Percentiles rank a stretch among this genome's conserved stretches.
phyloP scores from a whole-genome alignment of 306 rosid species.

The Heteromeles arbutifolia region DNA sequence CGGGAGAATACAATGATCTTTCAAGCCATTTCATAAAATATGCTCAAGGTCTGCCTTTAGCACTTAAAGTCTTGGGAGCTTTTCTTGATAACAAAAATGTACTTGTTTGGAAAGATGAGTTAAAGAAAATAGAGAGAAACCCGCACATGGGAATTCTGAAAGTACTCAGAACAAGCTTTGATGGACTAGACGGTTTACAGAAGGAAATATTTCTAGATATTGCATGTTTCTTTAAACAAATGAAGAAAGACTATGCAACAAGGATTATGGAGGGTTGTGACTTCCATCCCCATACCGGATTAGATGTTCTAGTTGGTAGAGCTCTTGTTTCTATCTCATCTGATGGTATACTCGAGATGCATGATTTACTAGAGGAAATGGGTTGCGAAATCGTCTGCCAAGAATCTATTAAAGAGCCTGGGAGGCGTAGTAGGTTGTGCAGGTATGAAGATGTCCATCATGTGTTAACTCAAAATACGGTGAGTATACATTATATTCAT shows the following conservation, averaged over 20 bases:
- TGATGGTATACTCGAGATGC: not conserved
- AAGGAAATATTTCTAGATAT: constrained; percentile 25
- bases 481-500: not conserved
- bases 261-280: constrained; percentile 17
- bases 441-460: not conserved
- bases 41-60: constrained; percentile 2
- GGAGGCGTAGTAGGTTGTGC: constrained; percentile 19
- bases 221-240: constrained; percentile 39
- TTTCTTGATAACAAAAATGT: not conserved
- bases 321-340: constrained; percentile 12
- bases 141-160: not conserved
- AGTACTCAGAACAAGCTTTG: constrained; percentile 12
- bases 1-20: not conserved
- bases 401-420: constrained; percentile 3
- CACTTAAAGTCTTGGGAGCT: not conserved
- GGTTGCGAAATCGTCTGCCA: constrained; percentile 23
- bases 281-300: constrained; percentile 17
- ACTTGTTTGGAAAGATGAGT: not conserved
- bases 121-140: not conserved
- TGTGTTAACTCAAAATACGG: constrained; percentile 4
- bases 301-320: constrained; percentile 25
- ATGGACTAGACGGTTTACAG: constrained; percentile 13
- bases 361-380: constrained; percentile 37
- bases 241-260: constrained; percentile 7
- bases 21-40: not conserved